phyloP scores from a whole-genome alignment of 2,329 filamentous ascomycete species.

The Arthrobotrys megalospora region DNA sequence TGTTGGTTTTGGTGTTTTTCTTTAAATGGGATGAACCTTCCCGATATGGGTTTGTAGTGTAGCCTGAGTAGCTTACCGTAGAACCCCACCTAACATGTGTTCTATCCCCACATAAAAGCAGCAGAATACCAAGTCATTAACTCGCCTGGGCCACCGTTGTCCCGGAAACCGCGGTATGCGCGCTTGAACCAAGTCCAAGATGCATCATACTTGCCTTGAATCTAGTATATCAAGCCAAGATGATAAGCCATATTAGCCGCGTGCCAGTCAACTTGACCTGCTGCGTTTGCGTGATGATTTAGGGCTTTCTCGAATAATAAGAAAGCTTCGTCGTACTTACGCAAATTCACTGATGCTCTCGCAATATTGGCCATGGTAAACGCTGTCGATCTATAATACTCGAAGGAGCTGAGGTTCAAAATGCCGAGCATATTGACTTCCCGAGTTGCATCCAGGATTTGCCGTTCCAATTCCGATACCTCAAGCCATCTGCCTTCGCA shows the following conservation, averaged over 20 bases:
- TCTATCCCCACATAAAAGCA: too few relatives aligned
- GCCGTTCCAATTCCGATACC: not conserved
- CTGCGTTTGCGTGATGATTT: not conserved
- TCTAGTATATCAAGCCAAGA: too few relatives aligned
- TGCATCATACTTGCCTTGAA: too few relatives aligned
- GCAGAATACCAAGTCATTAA: too few relatives aligned
- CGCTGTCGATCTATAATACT: not conserved
- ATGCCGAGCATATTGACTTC: not conserved
- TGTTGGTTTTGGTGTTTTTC: too few relatives aligned
- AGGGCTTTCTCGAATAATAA: not conserved
- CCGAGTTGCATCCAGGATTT: not conserved
- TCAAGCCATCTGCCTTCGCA: slow-evolving; percentile 5
- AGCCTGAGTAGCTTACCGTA: too few relatives aligned
- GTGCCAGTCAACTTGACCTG: not conserved
- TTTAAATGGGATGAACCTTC: too few relatives aligned
- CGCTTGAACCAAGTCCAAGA: too few relatives aligned
- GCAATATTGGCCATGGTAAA: not conserved
- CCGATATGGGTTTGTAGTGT: too few relatives aligned
- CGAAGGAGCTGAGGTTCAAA: not conserved
- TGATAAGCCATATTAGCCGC: not conserved
- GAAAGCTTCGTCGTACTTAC: slow-evolving; percentile 2
- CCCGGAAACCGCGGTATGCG: too few relatives aligned
- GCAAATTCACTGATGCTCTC: not conserved
- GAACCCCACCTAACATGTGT: too few relatives aligned
- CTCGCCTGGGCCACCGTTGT: too few relatives aligned